phyloP scores from a whole-genome alignment of 2,329 filamentous ascomycete genomes.

The Pseudogymnoascus sp. region DNA sequence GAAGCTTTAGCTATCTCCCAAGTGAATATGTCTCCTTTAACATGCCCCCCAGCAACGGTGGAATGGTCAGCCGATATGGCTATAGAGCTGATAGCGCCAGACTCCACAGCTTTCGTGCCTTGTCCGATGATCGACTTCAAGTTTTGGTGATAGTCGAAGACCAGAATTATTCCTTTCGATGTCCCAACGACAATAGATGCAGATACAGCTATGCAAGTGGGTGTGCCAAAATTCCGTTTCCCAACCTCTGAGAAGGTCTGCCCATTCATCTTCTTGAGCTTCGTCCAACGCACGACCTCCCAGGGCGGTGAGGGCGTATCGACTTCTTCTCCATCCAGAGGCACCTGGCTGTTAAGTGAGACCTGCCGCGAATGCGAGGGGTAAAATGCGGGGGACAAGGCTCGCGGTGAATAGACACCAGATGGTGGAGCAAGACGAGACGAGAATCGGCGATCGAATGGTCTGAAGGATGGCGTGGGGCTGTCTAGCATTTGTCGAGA shows the following conservation, averaged over 20 bases:
- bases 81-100: constrained; percentile 75
- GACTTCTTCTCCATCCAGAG: constrained; percentile 52
- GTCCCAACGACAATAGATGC: constrained; percentile 86
- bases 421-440: constrained; percentile 63
- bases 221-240: constrained; percentile 82
- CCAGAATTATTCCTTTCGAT: constrained; percentile 83
- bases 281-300: constrained; percentile 97
- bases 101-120: constrained; percentile 89
- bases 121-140: constrained; percentile 89
- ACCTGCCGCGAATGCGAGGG: constrained; percentile 70
- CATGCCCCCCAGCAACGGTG: constrained; percentile 83
- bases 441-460: constrained; percentile 91
- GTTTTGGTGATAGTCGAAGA: constrained; percentile 97
- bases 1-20: constrained; percentile 85
- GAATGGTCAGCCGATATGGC: constrained; percentile 91
- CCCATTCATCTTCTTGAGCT: constrained; percentile 75
- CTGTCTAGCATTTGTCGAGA: constrained; percentile 57
- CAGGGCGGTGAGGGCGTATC: constrained; percentile 75
- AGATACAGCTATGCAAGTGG: constrained; percentile 82
- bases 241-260: constrained; percentile 90
- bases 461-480: constrained; percentile 74
- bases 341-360: constrained; percentile 64
- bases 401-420: constrained; percentile 52
- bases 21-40: constrained; percentile 85
- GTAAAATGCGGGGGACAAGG: constrained; percentile 62